A percentile compares a stretch with the other conserved stretches of the same genome.
These are phyloP conservation scores for Calycina herbarum DNA, from an alignment of 2,329 filamentous ascomycete species.

Conservation along the genomic window DNA sequence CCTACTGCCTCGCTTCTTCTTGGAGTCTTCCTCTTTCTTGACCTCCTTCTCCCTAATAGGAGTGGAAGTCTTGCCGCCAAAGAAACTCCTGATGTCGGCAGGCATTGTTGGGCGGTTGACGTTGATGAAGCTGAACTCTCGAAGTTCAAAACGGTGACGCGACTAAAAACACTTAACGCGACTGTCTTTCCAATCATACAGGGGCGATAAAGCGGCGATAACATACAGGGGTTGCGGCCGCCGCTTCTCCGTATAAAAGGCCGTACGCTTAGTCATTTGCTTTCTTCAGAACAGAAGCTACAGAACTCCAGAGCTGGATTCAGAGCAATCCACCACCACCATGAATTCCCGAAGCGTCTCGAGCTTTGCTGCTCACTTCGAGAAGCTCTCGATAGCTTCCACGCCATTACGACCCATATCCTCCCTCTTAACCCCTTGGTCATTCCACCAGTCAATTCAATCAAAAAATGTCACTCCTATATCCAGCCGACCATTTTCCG, in stretches of 20 bases:
- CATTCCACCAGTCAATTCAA: slow-evolving; percentile 21
- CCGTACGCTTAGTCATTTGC: slow-evolving; percentile 1
- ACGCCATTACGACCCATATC: slow-evolving; percentile 36
- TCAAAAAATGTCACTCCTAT: slow-evolving; percentile 43
- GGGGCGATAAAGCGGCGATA: not conserved
- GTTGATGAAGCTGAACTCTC: not conserved
- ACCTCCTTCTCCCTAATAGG: slow-evolving; percentile 46
- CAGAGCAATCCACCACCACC: slow-evolving; percentile 19
- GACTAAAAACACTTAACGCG: slow-evolving; percentile 11
- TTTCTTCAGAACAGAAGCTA: not conserved
- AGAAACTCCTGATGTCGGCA: slow-evolving; percentile 87
- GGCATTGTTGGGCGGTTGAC: slow-evolving; percentile 62
- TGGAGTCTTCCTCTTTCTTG: slow-evolving; percentile 37
- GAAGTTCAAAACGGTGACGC: not conserved
- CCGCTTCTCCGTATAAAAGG: not conserved
- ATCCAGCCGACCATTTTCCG: slow-evolving; percentile 67
- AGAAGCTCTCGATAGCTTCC: slow-evolving; percentile 34
- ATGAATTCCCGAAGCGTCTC: slow-evolving; percentile 33
- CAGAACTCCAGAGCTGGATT: not conserved
- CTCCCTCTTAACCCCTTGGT: slow-evolving; percentile 33
- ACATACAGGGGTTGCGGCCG: not conserved
- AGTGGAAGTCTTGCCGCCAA: slow-evolving; percentile 70
- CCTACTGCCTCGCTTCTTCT: slow-evolving; percentile 38
- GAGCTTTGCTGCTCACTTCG: slow-evolving; percentile 35
- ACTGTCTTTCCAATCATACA: not conserved